Base-by-base conservation (phyloP, 495 filamentous ascomycete species). In the Staphylotrichum longicolle region DNA sequence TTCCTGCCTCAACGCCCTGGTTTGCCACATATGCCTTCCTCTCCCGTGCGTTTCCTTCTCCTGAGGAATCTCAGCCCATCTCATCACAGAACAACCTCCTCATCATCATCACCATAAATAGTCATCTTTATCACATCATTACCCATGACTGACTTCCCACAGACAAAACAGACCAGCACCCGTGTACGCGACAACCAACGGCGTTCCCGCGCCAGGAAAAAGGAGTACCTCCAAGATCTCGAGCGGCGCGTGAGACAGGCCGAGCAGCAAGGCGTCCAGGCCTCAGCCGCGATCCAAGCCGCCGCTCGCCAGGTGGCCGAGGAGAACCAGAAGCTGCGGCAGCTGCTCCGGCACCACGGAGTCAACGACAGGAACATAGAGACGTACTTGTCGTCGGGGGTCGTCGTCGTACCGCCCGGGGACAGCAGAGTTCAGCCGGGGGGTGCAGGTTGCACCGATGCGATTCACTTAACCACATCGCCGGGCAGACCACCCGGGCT, bases 181-280 rank as follows among this genome's bases (percentile, higher is more conserved):
- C 84, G 85, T 45, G 80, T 86, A 50, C 82, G 91, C n/a, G 88
- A 93, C 51, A 94, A 94, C 70, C 91, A 94, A 68, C 83, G 91
- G 47, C 87, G 86, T 42, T 91, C 88, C 50, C 85, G 91, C 32
- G 89, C 89, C 11, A 79, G 86, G 30, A 84, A 84, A 61, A 91
- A 89, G 74, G 86, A 91, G 68, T 89, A 95, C 69, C 72, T 91
- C 20, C 75, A 83, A 40, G 85, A 88, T 30, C 77, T 94, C 35
- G 90, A 94, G 68, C 69, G 80, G 46, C 85, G 83, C 58, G 69
- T 90, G 49, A 80, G 81, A n/a, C 62, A 74, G 7, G 86, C 77
- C 64, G 85, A 92, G 67, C 74, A 73, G 9, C 68, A 74, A 27
- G 85, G 88, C 12, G 73, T 85, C 40, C 75, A 83, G 53, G 86